Evolutionary conservation across 495 filamentous ascomycete species (phyloP), one percentile per base, ranked within the genome.

Genomic region (Thozetella sp.): DNA sequence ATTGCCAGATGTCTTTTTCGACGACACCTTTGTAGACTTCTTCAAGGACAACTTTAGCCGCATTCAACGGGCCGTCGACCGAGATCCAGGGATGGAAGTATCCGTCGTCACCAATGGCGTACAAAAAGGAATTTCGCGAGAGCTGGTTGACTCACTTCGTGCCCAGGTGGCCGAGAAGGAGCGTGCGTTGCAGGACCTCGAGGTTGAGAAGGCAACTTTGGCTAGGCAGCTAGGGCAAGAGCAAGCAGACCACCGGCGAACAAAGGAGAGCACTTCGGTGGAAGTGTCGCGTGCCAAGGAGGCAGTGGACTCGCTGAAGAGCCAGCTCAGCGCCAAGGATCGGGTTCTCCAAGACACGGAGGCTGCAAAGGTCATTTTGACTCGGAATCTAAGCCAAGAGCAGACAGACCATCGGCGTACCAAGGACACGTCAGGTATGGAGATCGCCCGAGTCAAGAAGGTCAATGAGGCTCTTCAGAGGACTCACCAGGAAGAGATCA

Each of bases 11-110:
- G 89, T 97, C 6, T 93, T 86, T 68, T 93, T 98, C 59, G 92
- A 97, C 64, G 81, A 83, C 45, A 84, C 86, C 0, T 98, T 98
- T 70, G 86, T 98, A 40, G 93, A 97, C 59, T 97, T 98, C 68
- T 82, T 97, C 60, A 97, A 97, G 68, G 93, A 97, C 65, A 95
- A 97, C 68, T 99, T 93, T 69, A 93, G 89, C 60, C 90, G 93
- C 26, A 76, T 97, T 55, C 77, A 89, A 20, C 85, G 93, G 55
- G 91, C 94, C 20, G 91, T 99, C 66, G 95, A 99, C 71, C 89
- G 93, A 53, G 93, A 97, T 59, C 95, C 95, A 3, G 92, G 86
- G 10, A 76, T 93, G 40, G 95, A 99, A 67, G 86, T 94, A 22
- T 87, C 89, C 0, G 82, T 94, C 37, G 75, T 93, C 54, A 82